Base-by-base conservation (phyloP, 306 rosid species). In the Vigna angularis region DNA sequence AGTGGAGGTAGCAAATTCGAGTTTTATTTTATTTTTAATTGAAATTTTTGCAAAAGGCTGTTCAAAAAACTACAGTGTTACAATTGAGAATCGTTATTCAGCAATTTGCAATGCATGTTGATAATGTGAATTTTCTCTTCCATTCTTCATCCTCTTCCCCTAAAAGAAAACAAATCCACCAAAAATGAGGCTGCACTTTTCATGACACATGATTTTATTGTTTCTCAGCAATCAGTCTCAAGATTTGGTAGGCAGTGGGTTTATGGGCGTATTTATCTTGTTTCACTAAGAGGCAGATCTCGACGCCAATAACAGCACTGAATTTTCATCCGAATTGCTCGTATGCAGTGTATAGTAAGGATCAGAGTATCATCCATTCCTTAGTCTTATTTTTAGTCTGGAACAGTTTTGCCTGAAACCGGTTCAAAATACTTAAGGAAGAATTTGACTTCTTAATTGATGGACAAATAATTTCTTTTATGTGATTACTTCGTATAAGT, bases 191-290 rank as follows among this genome's bases (percentile, higher is more conserved):
- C 70, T 68, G 62, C 34, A 55, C 32, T 76, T 72, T 57, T 66
- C 47, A 48, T 87, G 51, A 61, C 67, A 17, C 52, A 13, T 17
- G 79, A 16, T 44, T 38, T 49, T 57, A 17, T 75, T 56, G 22
- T 79, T 70, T 59, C 81, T 87, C 93, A 96, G 99, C 85, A 76
- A 84, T 75, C 94, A 9, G 65, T 52, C 78, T 90, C 98, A 58
- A 84, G 83, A 73, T 74, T 88, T 10, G 93, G 93, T 47, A 90
- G 96, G 83, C 85, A 87, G 70, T 91, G 99, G 99, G 90, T 91
- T 57, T 85, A 96, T 15, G 98, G 99, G 42, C 96, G 94, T 50
- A 86, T 96, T 79, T 91, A 87, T 84, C 91, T 96, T 24, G 98
- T 95, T 79, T 86, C 92, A 1, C 67, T 73, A 26, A 74, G 78